Evolutionary conservation across 148 eudicot species (phyloP), one percentile per base, ranked within the genome.

Genomic region (Arctostaphylos glauca): DNA sequence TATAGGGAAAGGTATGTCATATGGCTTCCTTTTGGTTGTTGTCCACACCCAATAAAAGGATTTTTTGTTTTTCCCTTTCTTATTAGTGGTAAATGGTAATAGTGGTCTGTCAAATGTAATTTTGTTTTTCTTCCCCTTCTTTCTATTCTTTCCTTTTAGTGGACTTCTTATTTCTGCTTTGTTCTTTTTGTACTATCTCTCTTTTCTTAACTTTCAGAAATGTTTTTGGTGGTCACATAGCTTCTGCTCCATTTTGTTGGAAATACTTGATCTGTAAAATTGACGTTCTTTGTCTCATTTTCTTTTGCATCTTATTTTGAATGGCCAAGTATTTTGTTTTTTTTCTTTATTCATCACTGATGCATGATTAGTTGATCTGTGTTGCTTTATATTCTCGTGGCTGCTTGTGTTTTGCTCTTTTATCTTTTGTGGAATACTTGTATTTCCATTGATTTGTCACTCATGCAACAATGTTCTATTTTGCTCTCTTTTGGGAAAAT

Each of bases 401-500:
- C 16, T 74, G 4, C 16, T 21, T 21, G 2, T 18, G 47, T 12
- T 19, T 19, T 15, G 6, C 44, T 15, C 44, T 72, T 7, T 72
- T 9, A 14, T 9, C 19, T 18, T 16, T 18, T 12, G 21, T 3
- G 76, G 50, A 72, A 72, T 44, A 16, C 50, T 44, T 16, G 23
- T 72, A 44, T 21, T 71, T 72, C 52, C 6, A n/a, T 72, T 16
- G 50, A 74, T 74, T 16, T 74, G 52, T 74, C 55, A 49, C 77
- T n/a, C 52, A 48, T 74, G 77, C 38, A 48, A 48, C 25, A n/a
- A 47, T 73, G 38, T 48, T 49, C 3, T 74, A 48, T 74, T 8
- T 23, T 4, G 77, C n/a, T 54, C 13, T 72, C 23, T 46, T 46
- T 43, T 43, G 76, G 18, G 38, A 47, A 73, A 19, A 73, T 15